Base-by-base conservation (phyloP, 768 basidiomycete genomes). In the Amanita polypyramis region DNA sequence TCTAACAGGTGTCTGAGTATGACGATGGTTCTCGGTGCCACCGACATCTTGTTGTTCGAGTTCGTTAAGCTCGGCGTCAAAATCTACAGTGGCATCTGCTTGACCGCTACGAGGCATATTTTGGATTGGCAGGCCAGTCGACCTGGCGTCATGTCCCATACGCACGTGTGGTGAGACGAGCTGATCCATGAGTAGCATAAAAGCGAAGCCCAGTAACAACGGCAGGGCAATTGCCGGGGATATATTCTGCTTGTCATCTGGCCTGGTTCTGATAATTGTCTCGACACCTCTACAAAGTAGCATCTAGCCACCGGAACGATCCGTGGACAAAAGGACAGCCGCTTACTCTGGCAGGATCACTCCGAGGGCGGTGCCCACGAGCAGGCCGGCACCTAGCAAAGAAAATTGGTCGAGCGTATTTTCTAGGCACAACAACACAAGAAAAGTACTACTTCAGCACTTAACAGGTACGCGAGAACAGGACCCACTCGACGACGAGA, bases 321-420 rank as follows among this genome's bases (percentile, higher is more conserved):
- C 12, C 36, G 8, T 3, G n/a, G 2, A 15, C 33, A 6, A 9
- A 48, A 12, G 12, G 12, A 25, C 21, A 27, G 15, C 9, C 47
- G 80, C 85, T 62, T 64, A 93, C 86, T 96, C 94, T 32, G 95
- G 94, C 45, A 97, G 82, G 53, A 97, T 90, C 20, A 98, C 80
- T 10, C 89, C 89, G 53, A 97, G 65, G 0, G 90, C 91, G 2
- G 94, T 85, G 3, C 94, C 94, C 11, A 96, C 74, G 14, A 98
- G 72, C 9, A 97, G 67, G 9, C 94, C 94, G 6, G 85, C 85
- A 9, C 89, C 85, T 12, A 90, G 60, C 36, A 75, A 74, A 6
- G 65, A 67, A 54, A 73, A 66, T 63, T 69, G 63, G 51, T 73
- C 68, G 34, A 67, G 54, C 54, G 67, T 67, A 52, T 39, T 61